Percentiles rank a stretch among this genome's conserved stretches.
Evolutionary conservation across 2,329 filamentous ascomycete genomes (phyloP).

Genomic region (Ophiostoma angusticollis): DNA sequence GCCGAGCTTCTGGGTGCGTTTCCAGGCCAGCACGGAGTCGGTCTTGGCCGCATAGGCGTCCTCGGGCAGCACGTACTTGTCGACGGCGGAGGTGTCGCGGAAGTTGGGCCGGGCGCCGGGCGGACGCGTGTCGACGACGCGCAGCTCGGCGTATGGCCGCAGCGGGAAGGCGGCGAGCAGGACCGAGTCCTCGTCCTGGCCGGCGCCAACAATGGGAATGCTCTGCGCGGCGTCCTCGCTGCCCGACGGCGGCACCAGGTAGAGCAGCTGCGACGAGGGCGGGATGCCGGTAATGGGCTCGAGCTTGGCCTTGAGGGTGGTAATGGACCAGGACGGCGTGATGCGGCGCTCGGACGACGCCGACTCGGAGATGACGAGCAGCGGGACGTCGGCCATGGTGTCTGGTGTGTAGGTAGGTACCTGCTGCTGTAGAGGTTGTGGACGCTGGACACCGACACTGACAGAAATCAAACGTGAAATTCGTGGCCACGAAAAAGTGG

Average conservation of each 20-base stretch:
- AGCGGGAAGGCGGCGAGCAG: conserved; percentile 53
- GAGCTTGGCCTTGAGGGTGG: conserved; percentile 71
- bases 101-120: conserved; percentile 64
- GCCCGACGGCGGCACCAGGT: conserved; percentile 52
- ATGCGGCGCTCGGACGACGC: conserved; percentile 78
- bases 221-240: conserved; percentile 32
- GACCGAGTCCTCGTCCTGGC: conserved; percentile 59
- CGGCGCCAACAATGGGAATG: conserved; percentile 52
- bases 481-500: too few species aligned
- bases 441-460: neutral
- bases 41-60: conserved; percentile 74
- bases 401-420: neutral
- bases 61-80: conserved; percentile 82
- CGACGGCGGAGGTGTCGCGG: conserved; percentile 65
- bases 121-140: conserved; percentile 70
- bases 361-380: conserved; percentile 63
- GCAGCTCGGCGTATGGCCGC: conserved; percentile 63
- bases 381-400: conserved; percentile 57
- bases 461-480: too few species aligned
- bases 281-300: conserved; percentile 90
- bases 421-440: neutral
- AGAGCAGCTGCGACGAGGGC: conserved; percentile 62
- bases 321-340: conserved; percentile 82
- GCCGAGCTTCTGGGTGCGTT: conserved; percentile 87
- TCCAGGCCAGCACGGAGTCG: conserved; percentile 89